A percentile compares a stretch with the other conserved stretches of the same genome.
phyloP scores from a whole-genome alignment of 352 stramenopile genomes.

The Aphanomyces euteiches region DNA sequence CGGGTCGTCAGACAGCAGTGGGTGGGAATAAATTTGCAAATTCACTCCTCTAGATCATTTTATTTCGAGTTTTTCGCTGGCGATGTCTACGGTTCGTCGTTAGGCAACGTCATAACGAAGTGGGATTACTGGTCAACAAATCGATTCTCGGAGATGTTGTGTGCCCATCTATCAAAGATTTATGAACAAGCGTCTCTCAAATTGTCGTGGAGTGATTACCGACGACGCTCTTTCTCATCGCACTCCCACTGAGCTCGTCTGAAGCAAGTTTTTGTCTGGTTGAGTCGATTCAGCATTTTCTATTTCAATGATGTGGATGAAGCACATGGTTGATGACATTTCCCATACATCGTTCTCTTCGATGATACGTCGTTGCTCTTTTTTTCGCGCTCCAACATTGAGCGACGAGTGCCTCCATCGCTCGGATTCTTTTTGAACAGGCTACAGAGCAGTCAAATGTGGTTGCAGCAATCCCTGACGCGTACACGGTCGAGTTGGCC shows the following conservation, averaged over 20 bases:
- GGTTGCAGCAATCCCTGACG: too few relatives aligned
- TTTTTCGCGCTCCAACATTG: background rate
- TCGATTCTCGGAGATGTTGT: conserved; percentile 12
- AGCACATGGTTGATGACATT: background rate
- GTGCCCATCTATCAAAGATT: background rate
- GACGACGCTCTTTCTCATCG: background rate
- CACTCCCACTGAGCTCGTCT: background rate
- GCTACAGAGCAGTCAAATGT: background rate
- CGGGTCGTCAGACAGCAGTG: background rate
- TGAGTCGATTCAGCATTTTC: conserved; percentile 5
- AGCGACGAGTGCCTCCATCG: background rate
- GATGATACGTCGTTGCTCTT: background rate
- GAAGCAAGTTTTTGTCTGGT: background rate
- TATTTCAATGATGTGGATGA: background rate
- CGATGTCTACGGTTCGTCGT: background rate
- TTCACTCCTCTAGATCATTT: too few relatives aligned
- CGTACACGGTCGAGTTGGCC: background rate
- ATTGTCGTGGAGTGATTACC: background rate
- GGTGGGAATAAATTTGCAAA: conserved; percentile 5
- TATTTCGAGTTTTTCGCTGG: background rate
- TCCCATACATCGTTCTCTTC: background rate
- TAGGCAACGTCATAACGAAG: conserved; percentile 2
- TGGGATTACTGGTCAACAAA: background rate
- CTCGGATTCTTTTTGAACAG: background rate
- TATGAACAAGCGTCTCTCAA: background rate